These are phyloP conservation scores for Xylaria sp. DNA, from an alignment of 2,329 filamentous ascomycete genomes.

Conservation along the genomic window DNA sequence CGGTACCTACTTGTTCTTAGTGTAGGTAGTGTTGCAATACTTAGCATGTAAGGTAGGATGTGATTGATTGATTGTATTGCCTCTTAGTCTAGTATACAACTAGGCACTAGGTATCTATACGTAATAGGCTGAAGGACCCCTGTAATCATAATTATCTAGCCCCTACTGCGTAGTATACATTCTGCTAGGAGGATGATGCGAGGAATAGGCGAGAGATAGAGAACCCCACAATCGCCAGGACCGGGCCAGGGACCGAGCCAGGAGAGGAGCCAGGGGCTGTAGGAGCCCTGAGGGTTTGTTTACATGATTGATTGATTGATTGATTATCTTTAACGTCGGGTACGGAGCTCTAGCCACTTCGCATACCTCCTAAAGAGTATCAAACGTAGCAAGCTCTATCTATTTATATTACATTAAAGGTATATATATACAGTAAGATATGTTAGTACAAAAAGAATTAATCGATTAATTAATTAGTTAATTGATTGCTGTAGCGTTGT, in stretches of 20 bases:
- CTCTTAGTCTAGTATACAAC: too few species aligned
- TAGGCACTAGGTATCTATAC: background rate
- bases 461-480: too few species aligned
- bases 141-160: background rate
- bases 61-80: background rate
- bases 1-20: background rate
- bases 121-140: background rate
- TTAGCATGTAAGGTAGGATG: background rate
- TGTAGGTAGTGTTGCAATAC: background rate
- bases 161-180: background rate
- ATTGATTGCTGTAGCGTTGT: too few species aligned
- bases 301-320: too few species aligned
- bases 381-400: too few species aligned
- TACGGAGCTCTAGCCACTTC: too few species aligned
- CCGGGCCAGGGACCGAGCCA: background rate
- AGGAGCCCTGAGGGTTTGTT: background rate
- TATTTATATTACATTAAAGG: too few species aligned
- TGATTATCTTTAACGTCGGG: too few species aligned
- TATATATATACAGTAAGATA: too few species aligned
- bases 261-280: background rate
- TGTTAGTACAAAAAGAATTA: too few species aligned
- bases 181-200: conserved; percentile 1
- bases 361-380: too few species aligned
- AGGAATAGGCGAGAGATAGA: conserved; percentile 6
- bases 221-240: conserved; percentile 17